Percentiles rank a stretch among this genome's conserved stretches.
Conservation (phyloP, 225 moss, liverwort and hornwort species). For the Marchantia paleacea region DNA sequence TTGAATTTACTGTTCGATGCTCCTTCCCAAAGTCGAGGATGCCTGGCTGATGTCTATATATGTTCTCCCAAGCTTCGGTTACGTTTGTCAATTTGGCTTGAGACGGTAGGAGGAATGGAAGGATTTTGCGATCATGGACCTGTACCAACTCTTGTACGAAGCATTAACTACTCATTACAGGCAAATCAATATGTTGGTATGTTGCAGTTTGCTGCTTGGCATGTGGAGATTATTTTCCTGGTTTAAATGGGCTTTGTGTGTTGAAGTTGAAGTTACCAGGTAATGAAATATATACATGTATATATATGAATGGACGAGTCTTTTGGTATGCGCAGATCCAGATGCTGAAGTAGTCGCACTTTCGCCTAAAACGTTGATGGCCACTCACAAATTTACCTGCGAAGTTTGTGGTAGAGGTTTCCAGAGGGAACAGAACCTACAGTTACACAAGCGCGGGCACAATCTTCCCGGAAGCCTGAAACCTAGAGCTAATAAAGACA, state of each 20-base stretch:
- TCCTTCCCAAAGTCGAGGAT: background rate
- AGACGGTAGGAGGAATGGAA: no score
- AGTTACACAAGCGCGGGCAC: constrained; percentile 97
- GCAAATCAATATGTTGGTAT: no score
- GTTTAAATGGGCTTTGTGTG: background rate
- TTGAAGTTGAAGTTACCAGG: background rate
- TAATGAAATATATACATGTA: background rate
- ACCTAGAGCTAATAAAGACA: constrained; percentile 94
- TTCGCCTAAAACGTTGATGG: constrained; percentile 96
- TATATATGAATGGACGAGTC: background rate
- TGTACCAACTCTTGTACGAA: no score
- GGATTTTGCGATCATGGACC: background rate
- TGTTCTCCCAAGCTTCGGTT: no score
- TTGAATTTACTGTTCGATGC: background rate
- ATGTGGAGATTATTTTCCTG: background rate
- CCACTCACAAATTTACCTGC: constrained; percentile 97
- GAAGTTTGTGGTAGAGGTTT: constrained; percentile 99
- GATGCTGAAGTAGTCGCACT: constrained; percentile 96
- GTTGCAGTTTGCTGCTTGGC: background rate
- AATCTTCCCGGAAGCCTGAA: constrained; percentile 98
- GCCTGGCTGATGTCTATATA: no score
- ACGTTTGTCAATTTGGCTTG: no score
- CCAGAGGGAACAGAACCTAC: constrained; percentile 97
- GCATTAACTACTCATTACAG: no score
- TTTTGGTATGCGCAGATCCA: constrained; percentile 37